These are phyloP conservation scores for Petasospora fabianii DNA, from an alignment of 1,139 yeast genomes.

Conservation along the genomic window DNA sequence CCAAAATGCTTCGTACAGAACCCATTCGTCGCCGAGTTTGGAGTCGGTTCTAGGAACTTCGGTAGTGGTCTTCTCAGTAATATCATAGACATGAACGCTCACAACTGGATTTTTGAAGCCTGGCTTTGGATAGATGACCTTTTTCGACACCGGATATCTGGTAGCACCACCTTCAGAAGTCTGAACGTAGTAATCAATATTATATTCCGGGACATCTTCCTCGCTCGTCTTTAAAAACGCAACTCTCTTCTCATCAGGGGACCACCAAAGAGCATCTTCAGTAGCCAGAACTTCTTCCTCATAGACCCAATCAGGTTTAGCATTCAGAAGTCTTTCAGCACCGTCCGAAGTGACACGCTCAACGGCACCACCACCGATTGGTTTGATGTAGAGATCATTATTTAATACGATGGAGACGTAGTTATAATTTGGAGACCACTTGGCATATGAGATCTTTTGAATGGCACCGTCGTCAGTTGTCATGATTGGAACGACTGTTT, in stretches of 20 bases:
- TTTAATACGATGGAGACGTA: constrained; percentile 56
- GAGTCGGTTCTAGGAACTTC: constrained; percentile 25
- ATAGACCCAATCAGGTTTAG: constrained; percentile 88
- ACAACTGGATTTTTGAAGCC: constrained; percentile 68
- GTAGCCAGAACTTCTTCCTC: constrained; percentile 74
- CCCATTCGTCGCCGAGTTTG: constrained; percentile 47
- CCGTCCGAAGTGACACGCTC: constrained; percentile 66
- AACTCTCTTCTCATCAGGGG: constrained; percentile 57
- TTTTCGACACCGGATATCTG: constrained; percentile 56
- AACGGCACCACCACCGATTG: constrained; percentile 37
- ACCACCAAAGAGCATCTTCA: constrained; percentile 75
- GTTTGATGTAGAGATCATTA: constrained; percentile 56
- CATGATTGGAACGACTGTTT: constrained; percentile 43
- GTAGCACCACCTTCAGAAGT: constrained; percentile 33
- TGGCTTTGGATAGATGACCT: constrained; percentile 77
- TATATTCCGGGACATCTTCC: constrained; percentile 57
- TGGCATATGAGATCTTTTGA: constrained; percentile 42
- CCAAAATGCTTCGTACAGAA: constrained; percentile 67
- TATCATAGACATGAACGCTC: constrained; percentile 40
- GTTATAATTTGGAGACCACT: constrained; percentile 67
- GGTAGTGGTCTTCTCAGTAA: constrained; percentile 27
- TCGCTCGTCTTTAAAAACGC: constrained; percentile 68
- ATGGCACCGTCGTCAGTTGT: constrained; percentile 26
- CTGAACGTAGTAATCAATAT: constrained; percentile 60
- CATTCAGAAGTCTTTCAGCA: constrained; percentile 57